These are phyloP conservation scores for Lenzites betulinus DNA, from an alignment of 768 basidiomycete species.

Conservation along the genomic window DNA sequence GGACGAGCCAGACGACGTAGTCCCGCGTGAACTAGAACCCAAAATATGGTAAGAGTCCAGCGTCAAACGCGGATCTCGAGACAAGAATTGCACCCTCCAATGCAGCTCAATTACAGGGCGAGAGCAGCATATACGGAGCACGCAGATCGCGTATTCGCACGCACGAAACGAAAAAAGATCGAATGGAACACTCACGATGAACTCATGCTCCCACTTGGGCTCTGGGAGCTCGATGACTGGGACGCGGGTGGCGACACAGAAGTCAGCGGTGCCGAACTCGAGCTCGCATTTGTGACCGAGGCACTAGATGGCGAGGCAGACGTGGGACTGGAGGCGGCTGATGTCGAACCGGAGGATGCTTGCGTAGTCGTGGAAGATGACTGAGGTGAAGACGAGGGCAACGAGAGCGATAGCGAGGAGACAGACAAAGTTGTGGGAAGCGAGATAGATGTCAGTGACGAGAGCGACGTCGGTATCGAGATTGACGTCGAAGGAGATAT, in stretches of 20 bases:
- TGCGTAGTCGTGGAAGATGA: not conserved
- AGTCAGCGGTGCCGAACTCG: not conserved
- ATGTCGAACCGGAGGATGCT: not conserved
- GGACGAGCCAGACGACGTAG: not conserved
- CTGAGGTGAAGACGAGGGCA: not conserved
- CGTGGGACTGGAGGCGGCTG: not conserved
- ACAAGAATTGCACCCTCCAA: not conserved
- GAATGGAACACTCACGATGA: conserved; percentile 8
- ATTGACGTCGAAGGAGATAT: conserved; percentile 2
- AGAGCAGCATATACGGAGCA: not conserved
- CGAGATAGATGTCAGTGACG: conserved; percentile 3
- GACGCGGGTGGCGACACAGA: not conserved
- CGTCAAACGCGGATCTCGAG: conserved; percentile 12
- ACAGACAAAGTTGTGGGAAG: not conserved
- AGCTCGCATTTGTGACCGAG: not conserved
- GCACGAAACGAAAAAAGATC: not conserved
- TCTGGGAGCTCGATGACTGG: not conserved
- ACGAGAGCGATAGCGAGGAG: conserved; percentile 1
- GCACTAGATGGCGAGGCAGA: not conserved
- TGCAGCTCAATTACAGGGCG: not conserved
- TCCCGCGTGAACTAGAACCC: not conserved
- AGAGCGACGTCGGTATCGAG: conserved; percentile 1
- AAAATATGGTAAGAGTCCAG: conserved; percentile 8
- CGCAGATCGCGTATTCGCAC: not conserved
- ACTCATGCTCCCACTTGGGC: not conserved